Evolutionary conservation across 2,329 filamentous ascomycete genomes (phyloP).

Genomic region (Fusarium ramigenum): DNA sequence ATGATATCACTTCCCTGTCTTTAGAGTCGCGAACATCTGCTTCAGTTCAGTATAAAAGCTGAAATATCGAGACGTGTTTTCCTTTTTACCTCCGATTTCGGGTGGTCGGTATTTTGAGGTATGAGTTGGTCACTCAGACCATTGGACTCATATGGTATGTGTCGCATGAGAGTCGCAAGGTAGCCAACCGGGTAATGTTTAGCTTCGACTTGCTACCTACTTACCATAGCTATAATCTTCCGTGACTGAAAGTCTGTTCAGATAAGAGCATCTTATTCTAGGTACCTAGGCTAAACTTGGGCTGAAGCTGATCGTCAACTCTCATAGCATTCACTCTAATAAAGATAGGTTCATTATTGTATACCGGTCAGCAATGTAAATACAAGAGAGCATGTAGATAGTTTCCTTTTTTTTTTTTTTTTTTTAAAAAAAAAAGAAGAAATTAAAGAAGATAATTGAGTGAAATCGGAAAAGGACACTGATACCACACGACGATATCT

Average conservation of each 20-base stretch:
- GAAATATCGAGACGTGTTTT: background rate
- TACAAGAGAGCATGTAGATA: accelerated
- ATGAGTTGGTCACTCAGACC: background rate
- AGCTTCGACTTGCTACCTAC: background rate
- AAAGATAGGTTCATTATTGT: background rate
- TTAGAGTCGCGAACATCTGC: too few relatives aligned
- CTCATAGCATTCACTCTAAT: too few relatives aligned
- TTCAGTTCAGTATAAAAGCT: background rate
- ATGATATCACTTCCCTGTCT: background rate
- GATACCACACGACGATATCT: background rate
- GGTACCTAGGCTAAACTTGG: background rate
- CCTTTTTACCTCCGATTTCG: background rate
- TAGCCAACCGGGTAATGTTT: background rate
- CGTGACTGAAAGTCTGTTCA: background rate
- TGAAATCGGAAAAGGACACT: background rate
- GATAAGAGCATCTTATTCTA: background rate
- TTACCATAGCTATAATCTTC: background rate
- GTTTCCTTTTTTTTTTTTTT: background rate
- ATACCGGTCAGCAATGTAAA: background rate
- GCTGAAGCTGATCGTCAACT: background rate
- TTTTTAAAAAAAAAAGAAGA: too few relatives aligned
- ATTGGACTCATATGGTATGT: too few relatives aligned
- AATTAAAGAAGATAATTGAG: background rate
- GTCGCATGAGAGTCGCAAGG: background rate
- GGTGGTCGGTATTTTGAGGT: background rate